A percentile compares a stretch with the other conserved stretches of the same genome.
phyloP scores from a whole-genome alignment of 2,329 filamentous ascomycete genomes.

The Leptoxyphium fumago region DNA sequence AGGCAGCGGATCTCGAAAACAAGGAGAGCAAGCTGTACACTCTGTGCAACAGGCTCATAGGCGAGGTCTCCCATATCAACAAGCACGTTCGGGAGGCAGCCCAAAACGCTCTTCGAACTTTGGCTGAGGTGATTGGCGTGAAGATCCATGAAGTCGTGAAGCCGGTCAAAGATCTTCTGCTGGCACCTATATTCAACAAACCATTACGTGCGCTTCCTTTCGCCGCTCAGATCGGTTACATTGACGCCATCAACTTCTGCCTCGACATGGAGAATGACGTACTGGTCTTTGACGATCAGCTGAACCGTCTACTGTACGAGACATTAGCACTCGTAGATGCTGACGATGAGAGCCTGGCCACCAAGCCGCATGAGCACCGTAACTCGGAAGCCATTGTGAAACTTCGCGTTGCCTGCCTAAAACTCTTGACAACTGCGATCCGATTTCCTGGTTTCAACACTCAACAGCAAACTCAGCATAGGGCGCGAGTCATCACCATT shows the following conservation, averaged over 20 bases:
- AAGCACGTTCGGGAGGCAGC: conserved; percentile 82
- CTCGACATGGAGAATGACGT: conserved; percentile 79
- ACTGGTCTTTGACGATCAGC: conserved; percentile 77
- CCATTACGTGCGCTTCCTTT: conserved; percentile 86
- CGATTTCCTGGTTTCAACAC: conserved; percentile 82
- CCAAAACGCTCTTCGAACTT: conserved; percentile 62
- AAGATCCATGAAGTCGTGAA: conserved; percentile 79
- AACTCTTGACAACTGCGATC: conserved; percentile 84
- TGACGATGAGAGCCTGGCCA: conserved; percentile 77
- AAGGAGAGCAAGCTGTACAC: conserved; percentile 53
- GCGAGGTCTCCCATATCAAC: conserved; percentile 89
- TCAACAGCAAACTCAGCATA: conserved; percentile 44
- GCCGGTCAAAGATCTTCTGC: conserved; percentile 75
- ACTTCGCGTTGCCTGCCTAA: conserved; percentile 83
- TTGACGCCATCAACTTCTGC: conserved; percentile 94
- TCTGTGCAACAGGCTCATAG: conserved; percentile 73
- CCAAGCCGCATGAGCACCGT: conserved; percentile 86
- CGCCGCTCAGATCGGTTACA: conserved; percentile 90
- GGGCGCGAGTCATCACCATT: conserved; percentile 62
- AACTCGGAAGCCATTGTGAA: conserved; percentile 93
- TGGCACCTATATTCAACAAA: conserved; percentile 91
- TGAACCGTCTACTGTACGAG: conserved; percentile 84
- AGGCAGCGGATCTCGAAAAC: conserved; percentile 63
- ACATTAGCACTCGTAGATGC: conserved; percentile 88
- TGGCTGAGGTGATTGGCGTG: conserved; percentile 62